These are phyloP conservation scores for Fusarium avenaceum DNA, from an alignment of 2,329 filamentous ascomycete species.

Conservation along the genomic window DNA sequence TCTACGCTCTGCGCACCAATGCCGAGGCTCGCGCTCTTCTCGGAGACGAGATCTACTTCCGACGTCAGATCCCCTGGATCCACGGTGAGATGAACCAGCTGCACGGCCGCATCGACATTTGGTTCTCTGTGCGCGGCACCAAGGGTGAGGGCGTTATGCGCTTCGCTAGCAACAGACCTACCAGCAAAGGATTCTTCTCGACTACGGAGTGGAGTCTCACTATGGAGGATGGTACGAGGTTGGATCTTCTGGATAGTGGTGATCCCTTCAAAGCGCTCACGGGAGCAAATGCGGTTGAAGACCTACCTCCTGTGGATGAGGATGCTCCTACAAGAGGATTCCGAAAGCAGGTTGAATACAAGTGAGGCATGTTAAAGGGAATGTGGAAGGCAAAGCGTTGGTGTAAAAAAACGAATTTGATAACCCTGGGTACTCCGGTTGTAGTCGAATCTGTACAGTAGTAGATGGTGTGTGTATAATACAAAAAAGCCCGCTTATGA, in stretches of 20 bases:
- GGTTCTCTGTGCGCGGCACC: conserved; percentile 87
- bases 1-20: conserved; percentile 92
- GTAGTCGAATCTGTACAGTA: conserved; percentile 52
- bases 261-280: conserved; percentile 75
- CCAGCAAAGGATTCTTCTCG: conserved; percentile 76
- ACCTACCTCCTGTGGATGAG: conserved; percentile 53
- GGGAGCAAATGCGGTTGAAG: conserved; percentile 59
- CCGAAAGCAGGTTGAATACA: conserved; percentile 61
- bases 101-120: conserved; percentile 89
- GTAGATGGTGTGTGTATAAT: conserved; percentile 55
- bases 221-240: conserved; percentile 68
- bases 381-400: conserved; percentile 5
- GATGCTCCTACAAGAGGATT: conserved; percentile 63
- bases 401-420: conserved; percentile 37
- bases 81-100: conserved; percentile 91
- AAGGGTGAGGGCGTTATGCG: conserved; percentile 78
- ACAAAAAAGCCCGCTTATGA: conserved; percentile 54
- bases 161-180: conserved; percentile 81
- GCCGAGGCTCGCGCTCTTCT: conserved; percentile 79
- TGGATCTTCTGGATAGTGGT: conserved; percentile 80
- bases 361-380: conserved; percentile 38
- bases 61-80: conserved; percentile 84
- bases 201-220: conserved; percentile 92
- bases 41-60: conserved; percentile 89
- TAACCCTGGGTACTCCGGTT: conserved; percentile 46